Base-by-base conservation (phyloP, 495 filamentous ascomycete genomes). In the Aspergillus sclerotioniger region DNA sequence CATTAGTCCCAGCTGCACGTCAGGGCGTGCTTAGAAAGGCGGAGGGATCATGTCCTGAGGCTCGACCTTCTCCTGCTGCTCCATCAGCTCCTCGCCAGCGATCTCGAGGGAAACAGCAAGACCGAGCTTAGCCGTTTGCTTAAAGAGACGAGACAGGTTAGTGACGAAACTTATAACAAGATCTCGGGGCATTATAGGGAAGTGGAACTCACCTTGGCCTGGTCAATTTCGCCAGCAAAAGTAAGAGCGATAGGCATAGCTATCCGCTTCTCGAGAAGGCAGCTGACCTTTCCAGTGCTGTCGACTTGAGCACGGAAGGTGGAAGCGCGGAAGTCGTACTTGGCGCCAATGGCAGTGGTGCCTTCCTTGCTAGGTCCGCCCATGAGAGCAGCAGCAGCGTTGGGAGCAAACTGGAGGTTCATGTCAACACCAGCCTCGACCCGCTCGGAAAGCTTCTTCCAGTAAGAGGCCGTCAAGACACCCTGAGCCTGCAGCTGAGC, bases 151-250 rank as follows among this genome's bases (percentile, higher is more conserved):
- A 41, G 12, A 6, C 13, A 41, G 5, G 37, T 41, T n/a, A 41
- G 37, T n/a, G 37, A 41, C 13, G 12, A n/a, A 41, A 41, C 37
- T 3, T n/a, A 15, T 0, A 2, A 12, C n/a, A 41, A 13, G 5
- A 15, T 6, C n/a, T 6, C 7, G 10, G 8, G n/a, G n/a, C n/a
- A n/a, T 15, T 13, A 2, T 41, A n/a, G 37, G 13, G 16, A 21
- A 50, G 29, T 57, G 29, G 15, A 53, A 52, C 89, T 73, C 84
- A 98, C 94, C 83, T 94, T 94, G 62, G 83, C 80, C 73, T 98
- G 95, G 76, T 99, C 95, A 68, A 99, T 92, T 72, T 99, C 95
- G 63, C 92, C 94, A 44, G 93, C 89, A 74, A 99, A 97, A 37
- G 92, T 93, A 73, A 99, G 82, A 62, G 84, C 85, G 56, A 99